phyloP scores from a whole-genome alignment of 202 grass and related monocot species.

The Panicum hallii region DNA sequence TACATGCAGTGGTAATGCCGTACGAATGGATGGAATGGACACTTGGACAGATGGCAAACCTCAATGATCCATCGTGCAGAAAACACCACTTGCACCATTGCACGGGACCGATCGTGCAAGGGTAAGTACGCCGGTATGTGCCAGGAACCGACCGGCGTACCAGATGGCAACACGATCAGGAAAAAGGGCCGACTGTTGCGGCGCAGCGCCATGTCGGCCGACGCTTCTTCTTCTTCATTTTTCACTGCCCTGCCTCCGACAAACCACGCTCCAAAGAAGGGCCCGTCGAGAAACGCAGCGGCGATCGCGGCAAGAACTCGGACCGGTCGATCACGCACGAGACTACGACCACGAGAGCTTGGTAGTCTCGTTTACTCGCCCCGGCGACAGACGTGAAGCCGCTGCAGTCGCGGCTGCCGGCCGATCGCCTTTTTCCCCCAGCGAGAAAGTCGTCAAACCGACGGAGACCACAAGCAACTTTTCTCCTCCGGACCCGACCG shows the following conservation, averaged over 20 bases:
- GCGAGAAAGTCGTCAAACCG: conserved; percentile 10
- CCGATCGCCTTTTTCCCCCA: not conserved
- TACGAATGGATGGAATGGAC: not conserved
- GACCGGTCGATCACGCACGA: not conserved
- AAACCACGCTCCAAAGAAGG: not conserved
- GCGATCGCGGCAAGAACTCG: not conserved
- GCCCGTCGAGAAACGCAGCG: not conserved
- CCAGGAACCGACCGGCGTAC: conserved; percentile 6
- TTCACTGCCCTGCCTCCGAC: conserved; percentile 9
- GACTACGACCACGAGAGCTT: not conserved
- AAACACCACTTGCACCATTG: not conserved
- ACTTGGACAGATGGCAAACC: not conserved
- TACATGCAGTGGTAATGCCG: not conserved
- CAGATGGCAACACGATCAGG: conserved; percentile 13
- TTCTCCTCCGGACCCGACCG: conserved; percentile 50
- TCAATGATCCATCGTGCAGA: not conserved
- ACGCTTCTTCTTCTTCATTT: not conserved
- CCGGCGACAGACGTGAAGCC: conserved; percentile 22
- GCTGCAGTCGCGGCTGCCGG: conserved; percentile 17
- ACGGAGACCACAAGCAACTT: conserved; percentile 39
- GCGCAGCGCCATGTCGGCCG: conserved; percentile 35
- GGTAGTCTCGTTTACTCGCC: not conserved
- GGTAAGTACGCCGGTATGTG: not conserved
- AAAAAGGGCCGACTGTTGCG: not conserved
- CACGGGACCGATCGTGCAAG: conserved; percentile 2